Conservation (phyloP, 75 land plant genomes). For the Pinus taeda region DNA sequence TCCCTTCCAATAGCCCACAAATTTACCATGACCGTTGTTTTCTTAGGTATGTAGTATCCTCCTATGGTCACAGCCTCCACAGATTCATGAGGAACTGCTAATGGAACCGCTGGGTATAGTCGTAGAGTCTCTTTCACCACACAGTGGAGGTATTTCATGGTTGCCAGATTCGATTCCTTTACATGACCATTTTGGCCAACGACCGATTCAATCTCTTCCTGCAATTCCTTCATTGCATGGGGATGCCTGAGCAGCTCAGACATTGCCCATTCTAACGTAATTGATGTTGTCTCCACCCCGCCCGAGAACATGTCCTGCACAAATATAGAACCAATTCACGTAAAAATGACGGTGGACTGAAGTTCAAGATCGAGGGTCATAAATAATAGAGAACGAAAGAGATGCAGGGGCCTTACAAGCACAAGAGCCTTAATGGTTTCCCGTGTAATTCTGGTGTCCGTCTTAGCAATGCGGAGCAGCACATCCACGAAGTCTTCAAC, state of each 20-base stretch:
- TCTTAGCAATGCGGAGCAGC: conserved; percentile 13
- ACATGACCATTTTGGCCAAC: conserved; percentile 6
- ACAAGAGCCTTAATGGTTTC: conserved; percentile 23
- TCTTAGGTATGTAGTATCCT: conserved; percentile 16
- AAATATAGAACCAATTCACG: background rate
- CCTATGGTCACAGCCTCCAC: conserved; percentile 3
- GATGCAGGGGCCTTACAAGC: conserved; percentile 6
- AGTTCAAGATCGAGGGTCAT: background rate
- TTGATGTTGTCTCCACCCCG: background rate
- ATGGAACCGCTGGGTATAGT: conserved; percentile 12
- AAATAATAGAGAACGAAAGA: too few relatives aligned
- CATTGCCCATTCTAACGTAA: conserved; percentile 5
- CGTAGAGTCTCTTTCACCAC: conserved; percentile 19
- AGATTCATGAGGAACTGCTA: conserved; percentile 18
- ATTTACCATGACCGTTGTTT: conserved; percentile 4
- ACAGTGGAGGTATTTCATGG: background rate
- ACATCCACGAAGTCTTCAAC: conserved; percentile 22
- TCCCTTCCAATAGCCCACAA: background rate
- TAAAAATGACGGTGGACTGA: too few relatives aligned
- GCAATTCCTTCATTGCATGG: background rate
- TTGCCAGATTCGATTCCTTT: conserved; percentile 8
- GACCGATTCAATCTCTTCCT: conserved; percentile 12
- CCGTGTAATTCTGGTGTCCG: conserved; percentile 10
- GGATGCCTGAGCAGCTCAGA: background rate
- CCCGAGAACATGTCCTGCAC: background rate